phyloP scores from a whole-genome alignment of 208 protist species.

The Leishmania tropica region DNA sequence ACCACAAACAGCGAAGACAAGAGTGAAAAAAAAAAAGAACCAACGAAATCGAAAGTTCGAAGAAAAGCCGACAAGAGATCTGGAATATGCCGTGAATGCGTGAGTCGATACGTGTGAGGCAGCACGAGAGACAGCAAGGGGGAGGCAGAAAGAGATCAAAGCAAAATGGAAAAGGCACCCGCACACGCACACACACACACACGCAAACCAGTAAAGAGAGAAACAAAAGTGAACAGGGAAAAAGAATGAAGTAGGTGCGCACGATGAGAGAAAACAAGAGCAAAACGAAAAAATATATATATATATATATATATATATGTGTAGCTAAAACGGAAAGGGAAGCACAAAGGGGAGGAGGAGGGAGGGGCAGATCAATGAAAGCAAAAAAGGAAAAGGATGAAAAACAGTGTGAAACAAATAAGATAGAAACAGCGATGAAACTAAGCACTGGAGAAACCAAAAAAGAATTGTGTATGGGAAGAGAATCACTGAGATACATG shows the following conservation, averaged over 20 bases:
- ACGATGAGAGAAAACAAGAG: background rate
- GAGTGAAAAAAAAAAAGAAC: background rate
- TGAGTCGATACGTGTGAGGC: background rate
- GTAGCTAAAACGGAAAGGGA: background rate
- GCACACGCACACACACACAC: background rate
- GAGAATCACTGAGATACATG: background rate
- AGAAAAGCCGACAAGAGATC: background rate
- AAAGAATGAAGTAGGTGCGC: background rate
- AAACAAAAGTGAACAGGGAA: background rate
- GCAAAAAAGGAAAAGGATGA: background rate
- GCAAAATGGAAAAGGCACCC: background rate
- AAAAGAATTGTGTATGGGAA: constrained; percentile 18
- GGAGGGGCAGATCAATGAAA: background rate
- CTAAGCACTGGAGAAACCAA: constrained; percentile 4
- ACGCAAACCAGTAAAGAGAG: background rate
- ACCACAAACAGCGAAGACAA: background rate
- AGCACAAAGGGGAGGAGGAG: background rate
- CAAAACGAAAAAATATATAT: background rate
- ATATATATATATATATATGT: no score
- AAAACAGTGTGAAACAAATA: constrained; percentile 20
- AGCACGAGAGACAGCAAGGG: background rate
- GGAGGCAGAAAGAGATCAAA: background rate
- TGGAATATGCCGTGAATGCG: background rate
- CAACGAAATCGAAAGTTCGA: background rate
- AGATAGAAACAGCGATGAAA: constrained; percentile 17